Base-by-base conservation (phyloP, 805 yeast species). In the Metschnikowia rubicola region DNA sequence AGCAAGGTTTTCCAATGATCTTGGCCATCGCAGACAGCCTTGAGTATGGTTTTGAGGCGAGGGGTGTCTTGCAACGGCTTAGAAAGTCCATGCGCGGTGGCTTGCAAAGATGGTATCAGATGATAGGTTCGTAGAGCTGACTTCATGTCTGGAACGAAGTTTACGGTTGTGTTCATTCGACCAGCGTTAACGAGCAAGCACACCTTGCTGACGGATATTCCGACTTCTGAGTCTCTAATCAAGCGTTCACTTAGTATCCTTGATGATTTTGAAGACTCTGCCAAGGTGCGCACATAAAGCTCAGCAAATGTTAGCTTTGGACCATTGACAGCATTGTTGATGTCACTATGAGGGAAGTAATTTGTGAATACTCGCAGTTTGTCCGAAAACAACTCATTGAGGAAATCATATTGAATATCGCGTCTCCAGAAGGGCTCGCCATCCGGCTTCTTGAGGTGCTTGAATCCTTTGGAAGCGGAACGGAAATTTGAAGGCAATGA, bases 21-120 rank as follows among this genome's bases (percentile, higher is more conserved):
- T 19, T 79, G 73, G 39, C 81, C 80, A 58, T 91, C 96, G 56
- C 91, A 82, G 2, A 91, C 88, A 0, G 94, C 88, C 67, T 92
- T 92, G 55, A 92, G 67, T 17, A 92, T 92, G 0, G 95, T 84
- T 63, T 92, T 92, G 52, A 92, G 75, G 46, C 98, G 74, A 2
- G 98, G 98, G 0, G 98, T 94, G 61, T 92, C 98, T 67, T 92
- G 98, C 35, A 92, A 72, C 47, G 89, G 94, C 62, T 86, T 88
- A 12, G 70, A 58, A 39, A 73, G 56, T 30, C 65, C 75, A 44
- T 74, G 78, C 13, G 84, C 75, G 48, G 79, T 80, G 3, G 85
- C 81, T 63, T 92, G 97, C 37, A 92, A 71, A 10, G 90, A 81
- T 0, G 99, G 99, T 31, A 92, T 88, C 10, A 96, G 86, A 67